A percentile compares a stretch with the other conserved stretches of the same genome.
phyloP scores from a whole-genome alignment of 1,139 yeast species.

The Scheffersomyces segobiensis region DNA sequence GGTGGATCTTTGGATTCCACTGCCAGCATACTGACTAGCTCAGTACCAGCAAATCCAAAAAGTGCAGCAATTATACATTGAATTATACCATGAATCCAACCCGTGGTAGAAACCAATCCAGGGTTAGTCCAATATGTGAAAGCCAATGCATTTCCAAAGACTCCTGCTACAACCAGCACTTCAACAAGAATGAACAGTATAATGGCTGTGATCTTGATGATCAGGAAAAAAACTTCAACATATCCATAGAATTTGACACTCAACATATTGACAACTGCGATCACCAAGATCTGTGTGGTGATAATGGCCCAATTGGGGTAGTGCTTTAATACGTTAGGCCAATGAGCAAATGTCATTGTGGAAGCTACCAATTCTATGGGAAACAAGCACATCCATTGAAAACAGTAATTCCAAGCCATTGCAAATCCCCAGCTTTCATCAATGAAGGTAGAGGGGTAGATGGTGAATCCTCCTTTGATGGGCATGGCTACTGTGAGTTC shows the following conservation, averaged over 20 bases:
- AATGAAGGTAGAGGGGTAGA: conserved; percentile 20
- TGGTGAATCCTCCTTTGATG: conserved; percentile 21
- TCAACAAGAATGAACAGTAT: conserved; percentile 17
- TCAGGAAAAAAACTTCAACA: conserved; percentile 16
- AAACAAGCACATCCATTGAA: conserved; percentile 22
- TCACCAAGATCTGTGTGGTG: conserved; percentile 17
- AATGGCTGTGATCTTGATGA: conserved; percentile 19
- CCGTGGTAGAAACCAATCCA: conserved; percentile 5
- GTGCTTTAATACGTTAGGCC: conserved; percentile 15
- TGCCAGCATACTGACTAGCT: conserved; percentile 17
- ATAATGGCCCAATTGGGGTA: conserved; percentile 19
- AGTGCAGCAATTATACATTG: conserved; percentile 15
- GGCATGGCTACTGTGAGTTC: conserved; percentile 24
- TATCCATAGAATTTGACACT: conserved; percentile 24
- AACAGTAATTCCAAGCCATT: conserved; percentile 26
- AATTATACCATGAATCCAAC: conserved; percentile 16
- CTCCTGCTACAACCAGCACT: conserved; percentile 6
- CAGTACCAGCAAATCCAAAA: conserved; percentile 17
- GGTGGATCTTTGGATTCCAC: conserved; percentile 11
- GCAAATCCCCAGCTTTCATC: conserved; percentile 27
- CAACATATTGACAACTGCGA: conserved; percentile 19
- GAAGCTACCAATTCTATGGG: conserved; percentile 26
- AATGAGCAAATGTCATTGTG: conserved; percentile 21
- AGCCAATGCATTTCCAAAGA: not conserved
- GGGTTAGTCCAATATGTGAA: not conserved